Evolutionary conservation across 345 rosid genomes (phyloP).

Genomic region (Arabis hirsuta): DNA sequence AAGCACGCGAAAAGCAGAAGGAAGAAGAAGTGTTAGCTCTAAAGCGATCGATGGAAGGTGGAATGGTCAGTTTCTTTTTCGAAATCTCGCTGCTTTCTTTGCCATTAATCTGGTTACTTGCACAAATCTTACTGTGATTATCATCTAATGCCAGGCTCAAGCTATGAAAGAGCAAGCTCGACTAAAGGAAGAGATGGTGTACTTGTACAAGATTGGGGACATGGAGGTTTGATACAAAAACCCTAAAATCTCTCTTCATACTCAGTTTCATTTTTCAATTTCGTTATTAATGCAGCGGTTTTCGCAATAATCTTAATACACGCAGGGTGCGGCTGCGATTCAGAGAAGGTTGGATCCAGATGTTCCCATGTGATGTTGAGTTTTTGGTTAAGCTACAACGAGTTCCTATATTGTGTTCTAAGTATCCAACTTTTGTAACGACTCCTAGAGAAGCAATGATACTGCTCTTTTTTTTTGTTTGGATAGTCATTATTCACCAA

Average conservation of each 20-base stretch:
- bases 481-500: conserved; percentile 5
- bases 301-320: neutral
- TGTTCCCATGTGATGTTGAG: conserved; percentile 55
- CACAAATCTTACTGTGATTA: conserved; percentile 3
- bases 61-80: conserved; percentile 71
- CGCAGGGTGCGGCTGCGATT: conserved; percentile 73
- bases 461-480: neutral
- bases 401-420: conserved; percentile 11
- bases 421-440: conserved; percentile 19
- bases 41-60: conserved; percentile 88
- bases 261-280: neutral
- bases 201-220: conserved; percentile 89
- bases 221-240: conserved; percentile 58
- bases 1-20: conserved; percentile 86
- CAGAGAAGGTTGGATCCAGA: conserved; percentile 82
- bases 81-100: neutral
- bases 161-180: conserved; percentile 97
- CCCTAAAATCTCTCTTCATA: neutral
- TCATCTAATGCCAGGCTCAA: conserved; percentile 61
- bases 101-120: neutral
- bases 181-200: conserved; percentile 92
- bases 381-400: neutral
- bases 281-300: neutral
- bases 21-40: conserved; percentile 78
- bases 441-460: neutral